Percentiles rank a stretch among this genome's conserved stretches.
phyloP scores from a whole-genome alignment of 2,329 filamentous ascomycete genomes.

The Sporothrix phasma region DNA sequence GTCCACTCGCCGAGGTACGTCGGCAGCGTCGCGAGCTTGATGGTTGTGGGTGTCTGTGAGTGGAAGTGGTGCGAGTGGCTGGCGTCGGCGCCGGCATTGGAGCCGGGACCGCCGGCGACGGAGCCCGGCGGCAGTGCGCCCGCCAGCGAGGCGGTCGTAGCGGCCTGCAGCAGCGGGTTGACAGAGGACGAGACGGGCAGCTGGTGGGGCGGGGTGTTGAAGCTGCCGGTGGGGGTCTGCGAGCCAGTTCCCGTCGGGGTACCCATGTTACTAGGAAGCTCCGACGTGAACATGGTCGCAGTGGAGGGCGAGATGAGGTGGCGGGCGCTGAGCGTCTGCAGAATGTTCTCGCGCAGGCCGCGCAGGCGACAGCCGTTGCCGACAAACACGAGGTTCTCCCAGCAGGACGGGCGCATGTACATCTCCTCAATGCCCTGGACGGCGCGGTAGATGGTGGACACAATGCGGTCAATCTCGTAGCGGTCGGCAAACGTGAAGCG shows the following conservation, averaged over 20 bases:
- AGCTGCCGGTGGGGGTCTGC: constrained; percentile 69
- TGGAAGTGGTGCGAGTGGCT: constrained; percentile 42
- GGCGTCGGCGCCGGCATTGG: constrained; percentile 33
- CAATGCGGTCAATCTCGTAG: constrained; percentile 71
- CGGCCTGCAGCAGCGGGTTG: constrained; percentile 85
- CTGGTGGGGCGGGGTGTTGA: constrained; percentile 45
- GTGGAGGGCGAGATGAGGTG: constrained; percentile 88
- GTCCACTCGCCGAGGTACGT: constrained; percentile 90
- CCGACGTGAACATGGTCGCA: constrained; percentile 93
- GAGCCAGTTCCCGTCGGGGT: constrained; percentile 84
- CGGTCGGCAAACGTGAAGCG: constrained; percentile 61
- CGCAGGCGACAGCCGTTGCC: constrained; percentile 67
- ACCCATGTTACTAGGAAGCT: constrained; percentile 86
- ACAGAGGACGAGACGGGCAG: constrained; percentile 46
- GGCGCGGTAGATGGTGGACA: constrained; percentile 71
- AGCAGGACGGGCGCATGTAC: constrained; percentile 73
- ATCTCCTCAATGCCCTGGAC: constrained; percentile 76
- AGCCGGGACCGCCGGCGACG: constrained; percentile 28
- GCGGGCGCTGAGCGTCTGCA: constrained; percentile 67
- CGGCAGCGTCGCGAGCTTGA: constrained; percentile 67
- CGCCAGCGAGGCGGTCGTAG: constrained; percentile 54
- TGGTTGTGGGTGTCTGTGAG: constrained; percentile 68
- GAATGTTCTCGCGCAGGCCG: constrained; percentile 82
- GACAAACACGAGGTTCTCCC: constrained; percentile 86
- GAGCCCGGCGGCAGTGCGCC: constrained; percentile 25